Evolutionary conservation across 352 stramenopile species (phyloP).

Genomic region (Phytophthora aleatoria): DNA sequence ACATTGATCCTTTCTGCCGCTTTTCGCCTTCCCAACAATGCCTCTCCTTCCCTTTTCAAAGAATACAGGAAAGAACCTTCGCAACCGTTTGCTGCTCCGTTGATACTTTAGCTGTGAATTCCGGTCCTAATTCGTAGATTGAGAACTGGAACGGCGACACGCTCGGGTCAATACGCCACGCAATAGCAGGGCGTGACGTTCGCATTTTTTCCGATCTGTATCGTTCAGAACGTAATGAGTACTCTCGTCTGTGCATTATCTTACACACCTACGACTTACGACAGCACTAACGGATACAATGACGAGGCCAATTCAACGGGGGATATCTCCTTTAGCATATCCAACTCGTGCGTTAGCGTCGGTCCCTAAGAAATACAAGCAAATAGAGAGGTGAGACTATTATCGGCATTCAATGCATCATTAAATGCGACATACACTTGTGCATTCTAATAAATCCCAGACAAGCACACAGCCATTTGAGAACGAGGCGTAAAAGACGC

Average conservation of each 20-base stretch:
- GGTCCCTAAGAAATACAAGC: constrained; percentile 22
- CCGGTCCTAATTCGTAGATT: constrained; percentile 30
- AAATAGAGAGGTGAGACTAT: background rate
- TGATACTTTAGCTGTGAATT: constrained; percentile 25
- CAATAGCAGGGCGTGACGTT: constrained; percentile 53
- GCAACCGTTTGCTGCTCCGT: constrained; percentile 26
- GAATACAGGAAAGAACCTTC: constrained; percentile 35
- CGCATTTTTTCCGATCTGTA: constrained; percentile 55
- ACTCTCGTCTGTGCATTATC: background rate
- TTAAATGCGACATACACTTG: constrained; percentile 34
- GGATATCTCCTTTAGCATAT: constrained; percentile 14
- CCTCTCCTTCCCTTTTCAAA: constrained; percentile 15
- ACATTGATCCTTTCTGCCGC: no score
- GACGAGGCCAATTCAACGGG: constrained; percentile 36
- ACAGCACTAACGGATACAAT: constrained; percentile 47
- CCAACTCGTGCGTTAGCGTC: constrained; percentile 40
- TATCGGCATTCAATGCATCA: background rate
- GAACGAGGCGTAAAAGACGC: constrained; percentile 63
- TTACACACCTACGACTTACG: constrained; percentile 30
- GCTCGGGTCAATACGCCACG: constrained; percentile 28
- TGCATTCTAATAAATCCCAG: constrained; percentile 61
- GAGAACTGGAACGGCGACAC: constrained; percentile 33
- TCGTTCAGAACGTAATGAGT: constrained; percentile 3
- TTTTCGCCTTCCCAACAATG: no score
- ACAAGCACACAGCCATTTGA: constrained; percentile 49